These are phyloP conservation scores for Lactarius hatsudake DNA, from an alignment of 768 basidiomycete genomes.

Conservation along the genomic window DNA sequence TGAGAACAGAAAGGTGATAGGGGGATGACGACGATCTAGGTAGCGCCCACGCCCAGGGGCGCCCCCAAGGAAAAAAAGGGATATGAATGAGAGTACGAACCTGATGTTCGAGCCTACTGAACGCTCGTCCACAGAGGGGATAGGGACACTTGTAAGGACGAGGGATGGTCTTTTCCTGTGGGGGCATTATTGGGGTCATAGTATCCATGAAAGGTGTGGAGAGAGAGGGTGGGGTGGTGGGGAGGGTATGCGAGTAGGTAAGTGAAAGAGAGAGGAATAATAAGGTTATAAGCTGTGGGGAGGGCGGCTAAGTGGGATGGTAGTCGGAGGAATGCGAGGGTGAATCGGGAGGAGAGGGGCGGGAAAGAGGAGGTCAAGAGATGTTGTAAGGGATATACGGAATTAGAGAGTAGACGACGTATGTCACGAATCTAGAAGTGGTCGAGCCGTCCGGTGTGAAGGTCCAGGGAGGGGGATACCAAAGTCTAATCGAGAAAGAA, in stretches of 20 bases:
- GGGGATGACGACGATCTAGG: constrained; percentile 7
- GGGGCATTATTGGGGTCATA: neutral
- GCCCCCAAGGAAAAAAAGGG: constrained; percentile 15
- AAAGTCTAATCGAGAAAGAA: constrained; percentile 21
- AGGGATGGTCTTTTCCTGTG: constrained; percentile 34
- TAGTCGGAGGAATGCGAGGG: constrained; percentile 15
- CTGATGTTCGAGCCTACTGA: constrained; percentile 95
- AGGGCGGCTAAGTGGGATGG: neutral
- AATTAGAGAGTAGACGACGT: constrained; percentile 14
- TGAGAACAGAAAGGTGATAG: neutral
- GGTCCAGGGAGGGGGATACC: constrained; percentile 13
- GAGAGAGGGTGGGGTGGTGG: neutral
- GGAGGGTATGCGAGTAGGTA: neutral
- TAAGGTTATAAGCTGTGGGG: constrained; percentile 16
- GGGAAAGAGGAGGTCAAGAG: neutral
- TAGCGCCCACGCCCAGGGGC: neutral
- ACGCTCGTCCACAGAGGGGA: constrained; percentile 87
- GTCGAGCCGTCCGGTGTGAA: constrained; percentile 16
- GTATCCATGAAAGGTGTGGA: constrained; percentile 1
- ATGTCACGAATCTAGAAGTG: constrained; percentile 18
- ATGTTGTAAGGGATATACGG: constrained; percentile 12
- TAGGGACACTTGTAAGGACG: constrained; percentile 98
- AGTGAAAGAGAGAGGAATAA: neutral
- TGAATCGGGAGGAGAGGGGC: constrained; percentile 4
- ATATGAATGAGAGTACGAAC: constrained; percentile 42